These are phyloP conservation scores for Scleroderma bovista DNA, from an alignment of 768 basidiomycete genomes.

Conservation along the genomic window DNA sequence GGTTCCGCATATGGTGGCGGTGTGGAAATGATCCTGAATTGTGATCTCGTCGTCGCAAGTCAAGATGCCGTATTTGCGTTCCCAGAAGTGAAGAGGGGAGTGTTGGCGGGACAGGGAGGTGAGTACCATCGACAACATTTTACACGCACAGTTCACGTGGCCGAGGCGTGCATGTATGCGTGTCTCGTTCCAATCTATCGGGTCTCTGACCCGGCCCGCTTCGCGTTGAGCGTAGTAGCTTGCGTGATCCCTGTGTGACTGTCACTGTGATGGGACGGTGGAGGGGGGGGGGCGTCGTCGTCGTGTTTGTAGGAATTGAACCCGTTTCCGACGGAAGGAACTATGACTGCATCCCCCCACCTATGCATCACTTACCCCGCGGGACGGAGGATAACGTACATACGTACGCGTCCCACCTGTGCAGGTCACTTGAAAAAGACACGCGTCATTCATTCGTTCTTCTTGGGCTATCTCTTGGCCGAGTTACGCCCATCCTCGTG, in stretches of 20 bases:
- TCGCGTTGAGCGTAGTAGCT: not conserved
- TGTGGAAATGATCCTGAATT: conserved; percentile 65
- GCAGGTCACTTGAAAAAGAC: not conserved
- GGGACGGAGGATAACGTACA: not conserved
- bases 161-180: not conserved
- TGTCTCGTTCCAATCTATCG: not conserved
- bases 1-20: conserved; percentile 71
- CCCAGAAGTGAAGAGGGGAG: conserved; percentile 76
- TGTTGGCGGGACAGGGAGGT: conserved; percentile 70
- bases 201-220: not conserved
- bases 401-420: not conserved
- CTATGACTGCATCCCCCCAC: not conserved
- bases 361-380: not conserved
- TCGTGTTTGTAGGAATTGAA: not conserved
- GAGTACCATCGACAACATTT: conserved; percentile 17
- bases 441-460: not conserved
- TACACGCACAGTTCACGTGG: not conserved
- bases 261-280: not conserved
- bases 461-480: not conserved
- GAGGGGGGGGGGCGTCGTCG: no score
- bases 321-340: not conserved
- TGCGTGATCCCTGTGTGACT: not conserved
- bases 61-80: conserved; percentile 65
- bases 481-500: not conserved
- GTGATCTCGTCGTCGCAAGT: conserved; percentile 68